Conservation (phyloP, 2,329 filamentous ascomycete species). For the Xylaria sp. region DNA sequence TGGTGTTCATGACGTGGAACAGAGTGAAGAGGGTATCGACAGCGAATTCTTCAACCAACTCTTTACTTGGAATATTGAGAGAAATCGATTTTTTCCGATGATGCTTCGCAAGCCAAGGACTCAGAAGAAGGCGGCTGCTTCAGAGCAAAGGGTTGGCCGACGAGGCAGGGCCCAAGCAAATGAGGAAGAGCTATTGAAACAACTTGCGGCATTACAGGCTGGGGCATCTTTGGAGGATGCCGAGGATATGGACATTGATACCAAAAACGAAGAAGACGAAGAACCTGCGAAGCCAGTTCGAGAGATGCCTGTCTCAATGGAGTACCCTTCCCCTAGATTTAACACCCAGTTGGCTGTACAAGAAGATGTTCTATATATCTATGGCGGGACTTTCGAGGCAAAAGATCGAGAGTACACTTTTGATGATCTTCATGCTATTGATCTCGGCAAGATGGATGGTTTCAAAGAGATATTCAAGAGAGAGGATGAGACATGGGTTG, state of each 20-base stretch:
- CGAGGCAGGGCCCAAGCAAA: conserved; percentile 86
- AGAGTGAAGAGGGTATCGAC: conserved; percentile 93
- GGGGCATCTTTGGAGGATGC: conserved; percentile 71
- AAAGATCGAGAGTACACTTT: conserved; percentile 96
- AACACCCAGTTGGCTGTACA: conserved; percentile 92
- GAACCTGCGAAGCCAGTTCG: conserved; percentile 69
- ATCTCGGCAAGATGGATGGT: conserved; percentile 94
- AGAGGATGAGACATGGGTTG: conserved; percentile 85
- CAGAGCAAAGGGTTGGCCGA: conserved; percentile 67
- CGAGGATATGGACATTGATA: conserved; percentile 57
- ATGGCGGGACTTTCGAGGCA: conserved; percentile 94
- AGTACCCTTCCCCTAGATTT: conserved; percentile 90
- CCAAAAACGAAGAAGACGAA: conserved; percentile 63
- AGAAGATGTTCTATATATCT: conserved; percentile 92
- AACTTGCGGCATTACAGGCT: conserved; percentile 85
- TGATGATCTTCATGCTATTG: conserved; percentile 91
- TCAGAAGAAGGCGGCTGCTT: conserved; percentile 69
- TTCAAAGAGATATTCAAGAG: conserved; percentile 91
- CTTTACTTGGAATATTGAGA: conserved; percentile 93
- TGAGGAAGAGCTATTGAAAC: conserved; percentile 88
- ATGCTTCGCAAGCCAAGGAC: conserved; percentile 78
- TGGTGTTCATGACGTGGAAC: conserved; percentile 91
- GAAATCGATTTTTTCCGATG: conserved; percentile 93
- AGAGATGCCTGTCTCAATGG: conserved; percentile 75
- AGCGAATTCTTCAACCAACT: conserved; percentile 96